Evolutionary conservation across 2,329 filamentous ascomycete genomes (phyloP).

Genomic region (Ceratocystis smalleyi): DNA sequence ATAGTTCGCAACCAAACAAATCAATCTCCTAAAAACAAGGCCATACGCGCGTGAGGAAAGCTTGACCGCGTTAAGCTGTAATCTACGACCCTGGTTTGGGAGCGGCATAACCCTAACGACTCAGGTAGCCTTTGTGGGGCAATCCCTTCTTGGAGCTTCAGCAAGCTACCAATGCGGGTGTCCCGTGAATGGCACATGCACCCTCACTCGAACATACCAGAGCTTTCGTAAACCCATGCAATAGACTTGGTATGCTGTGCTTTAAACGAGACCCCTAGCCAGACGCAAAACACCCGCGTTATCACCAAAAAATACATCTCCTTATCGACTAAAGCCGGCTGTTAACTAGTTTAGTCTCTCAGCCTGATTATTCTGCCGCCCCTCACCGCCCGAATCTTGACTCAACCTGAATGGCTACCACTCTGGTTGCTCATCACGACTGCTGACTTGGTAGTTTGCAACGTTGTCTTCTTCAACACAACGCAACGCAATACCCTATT

Average conservation of each 20-base stretch:
- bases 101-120: background rate
- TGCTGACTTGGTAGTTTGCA: background rate
- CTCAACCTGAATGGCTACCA: background rate
- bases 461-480: background rate
- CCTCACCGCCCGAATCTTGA: slow-evolving; percentile 5
- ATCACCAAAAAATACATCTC: no score
- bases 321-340: no score
- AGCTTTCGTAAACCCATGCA: background rate
- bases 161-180: background rate
- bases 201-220: background rate
- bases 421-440: background rate
- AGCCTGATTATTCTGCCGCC: slow-evolving; percentile 12
- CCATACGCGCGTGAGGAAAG: background rate
- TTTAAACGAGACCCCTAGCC: no score
- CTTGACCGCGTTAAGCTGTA: slow-evolving; percentile 1
- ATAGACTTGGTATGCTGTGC: no score
- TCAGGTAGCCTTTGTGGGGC: background rate
- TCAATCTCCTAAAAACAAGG: background rate
- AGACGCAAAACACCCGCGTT: no score
- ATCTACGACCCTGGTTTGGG: background rate
- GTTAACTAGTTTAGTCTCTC: background rate
- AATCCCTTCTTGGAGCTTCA: background rate
- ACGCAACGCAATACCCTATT: background rate
- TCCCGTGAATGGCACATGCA: background rate
- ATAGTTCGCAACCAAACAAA: background rate